Evolutionary conservation across 345 rosid species (phyloP), one percentile per base, ranked within the genome.

Genomic region (Lepidium didymum): DNA sequence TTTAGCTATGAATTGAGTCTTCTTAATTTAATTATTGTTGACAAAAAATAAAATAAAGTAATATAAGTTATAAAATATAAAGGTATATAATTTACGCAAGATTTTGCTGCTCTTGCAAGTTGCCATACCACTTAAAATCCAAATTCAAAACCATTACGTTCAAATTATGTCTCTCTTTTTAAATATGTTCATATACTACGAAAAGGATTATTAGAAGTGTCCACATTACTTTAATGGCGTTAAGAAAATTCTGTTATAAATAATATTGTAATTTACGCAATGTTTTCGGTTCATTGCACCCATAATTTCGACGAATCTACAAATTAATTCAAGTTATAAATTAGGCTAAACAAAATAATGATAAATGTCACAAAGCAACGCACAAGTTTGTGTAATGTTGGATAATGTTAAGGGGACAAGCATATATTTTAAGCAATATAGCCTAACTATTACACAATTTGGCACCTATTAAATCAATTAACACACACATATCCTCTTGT

Each of bases 371-470:
- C 56, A 54, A 54, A 44, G 75, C 64, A 45, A 25, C 54, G 1
- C 63, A 45, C 69, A 63, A 27, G 16, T 49, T 44, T 35, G 12
- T 34, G 75, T 33, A 55, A 62, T 43, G 47, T 53, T 43, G 52
- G 31, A 25, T 57, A 44, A 43, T 33, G 60, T 62, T 45, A 31
- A 62, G 56, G 56, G 8, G 33, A 71, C 75, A 71, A 44, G 23
- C 56, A 62, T 21, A 19, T 61, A 23, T 53, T 42, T 3, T 21
- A 62, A 42, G 56, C 63, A 70, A 23, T 29, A 31, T 29, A 31
- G 69, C 69, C 75, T 70, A 70, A 70, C 68, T 25, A 70, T 53
- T 21, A 64, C 6, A 62, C 19, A 21, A 12, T 31, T 11, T 58
- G 43, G 21, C 62, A 53, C 68, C 68, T 62, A 53, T 21, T 29